Base-by-base conservation (phyloP, 768 basidiomycete genomes). In the Kwoniella europaea region DNA sequence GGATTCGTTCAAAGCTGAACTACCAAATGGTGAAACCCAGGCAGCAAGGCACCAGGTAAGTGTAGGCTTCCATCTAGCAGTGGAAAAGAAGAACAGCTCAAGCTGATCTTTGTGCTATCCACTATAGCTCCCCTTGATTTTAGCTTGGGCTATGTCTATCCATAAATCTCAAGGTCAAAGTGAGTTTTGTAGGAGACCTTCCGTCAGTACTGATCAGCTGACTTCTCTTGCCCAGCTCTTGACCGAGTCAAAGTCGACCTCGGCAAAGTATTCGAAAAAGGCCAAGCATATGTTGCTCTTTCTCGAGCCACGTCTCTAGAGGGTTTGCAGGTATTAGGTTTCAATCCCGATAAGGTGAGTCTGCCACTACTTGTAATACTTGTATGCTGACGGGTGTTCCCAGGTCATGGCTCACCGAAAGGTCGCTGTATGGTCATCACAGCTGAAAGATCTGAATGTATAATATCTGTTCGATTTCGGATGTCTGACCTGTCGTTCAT, bases 101-200 rank as follows among this genome's bases (percentile, higher is more conserved):
- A 35, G 35, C 35, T 35, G 35, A 35, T 35, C 35, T 35, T 35
- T 6, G 7, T 9, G 7, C 35, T 22, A 6, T 22, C 22, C 20
- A 3, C 52, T 42, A 56, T 74, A 95, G 92, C 82, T 96, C 1
- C 93, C 93, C 0, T 82, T 98, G 27, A 94, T 97, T 69, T 86
- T 96, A 50, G 88, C 95, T 0, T 98, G 95, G 96, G 95, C 96
- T 0, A 96, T 98, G 93, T 92, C 91, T 58, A 98, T 98, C 72
- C 97, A 99, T 84, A 99, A 99, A 82, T 92, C 92, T 12, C 97
- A 99, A 83, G 97, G 97, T 10, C 97, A 98, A 83, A 98, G 82
- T 83, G 52, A 74, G 82, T 76, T 2, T 0, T 10, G n/a, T 22
- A 20, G 7, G 18, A 27, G 27, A 24, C 0, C 35, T 59, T 42